phyloP scores from a whole-genome alignment of 345 rosid species.

The Lepidium aucheri region DNA sequence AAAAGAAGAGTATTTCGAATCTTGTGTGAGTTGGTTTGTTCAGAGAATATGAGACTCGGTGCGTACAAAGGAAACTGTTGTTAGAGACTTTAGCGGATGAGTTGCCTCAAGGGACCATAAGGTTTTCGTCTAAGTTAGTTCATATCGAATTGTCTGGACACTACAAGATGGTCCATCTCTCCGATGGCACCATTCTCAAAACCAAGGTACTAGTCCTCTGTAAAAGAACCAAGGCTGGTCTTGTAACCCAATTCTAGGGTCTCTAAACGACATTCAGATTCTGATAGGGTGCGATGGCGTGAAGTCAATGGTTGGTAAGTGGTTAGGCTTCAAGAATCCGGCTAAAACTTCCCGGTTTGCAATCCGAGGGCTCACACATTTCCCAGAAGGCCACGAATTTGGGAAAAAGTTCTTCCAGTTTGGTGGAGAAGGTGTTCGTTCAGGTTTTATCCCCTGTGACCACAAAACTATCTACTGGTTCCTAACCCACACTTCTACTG shows the following conservation, averaged over 20 bases:
- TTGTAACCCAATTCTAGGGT: neutral
- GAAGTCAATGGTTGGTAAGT: slow-evolving; percentile 55
- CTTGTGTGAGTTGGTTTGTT: slow-evolving; percentile 11
- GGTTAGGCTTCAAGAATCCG: slow-evolving; percentile 52
- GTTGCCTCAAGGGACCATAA: slow-evolving; percentile 52
- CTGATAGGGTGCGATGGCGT: slow-evolving; percentile 73
- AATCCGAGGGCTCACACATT: slow-evolving; percentile 41
- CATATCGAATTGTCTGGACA: slow-evolving; percentile 48
- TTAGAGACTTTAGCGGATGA: slow-evolving; percentile 47
- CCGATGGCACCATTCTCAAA: slow-evolving; percentile 45
- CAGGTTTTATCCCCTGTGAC: slow-evolving; percentile 47
- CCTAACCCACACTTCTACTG: slow-evolving; percentile 30
- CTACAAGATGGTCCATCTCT: slow-evolving; percentile 49
- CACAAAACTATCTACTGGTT: slow-evolving; percentile 39
- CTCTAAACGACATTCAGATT: slow-evolving; percentile 31
- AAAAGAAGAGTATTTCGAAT: neutral
- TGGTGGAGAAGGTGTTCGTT: slow-evolving; percentile 41
- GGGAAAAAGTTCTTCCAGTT: slow-evolving; percentile 28
- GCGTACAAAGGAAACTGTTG: slow-evolving; percentile 46
- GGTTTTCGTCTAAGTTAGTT: slow-evolving; percentile 59
- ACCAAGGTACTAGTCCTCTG: slow-evolving; percentile 41
- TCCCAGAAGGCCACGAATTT: slow-evolving; percentile 32
- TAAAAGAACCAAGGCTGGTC: neutral
- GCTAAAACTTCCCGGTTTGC: slow-evolving; percentile 29
- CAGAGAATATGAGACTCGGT: slow-evolving; percentile 43